A percentile compares a stretch with the other conserved stretches of the same genome.
Conservation (phyloP, 2,329 filamentous ascomycete genomes). For the Sporothrix humicola region DNA sequence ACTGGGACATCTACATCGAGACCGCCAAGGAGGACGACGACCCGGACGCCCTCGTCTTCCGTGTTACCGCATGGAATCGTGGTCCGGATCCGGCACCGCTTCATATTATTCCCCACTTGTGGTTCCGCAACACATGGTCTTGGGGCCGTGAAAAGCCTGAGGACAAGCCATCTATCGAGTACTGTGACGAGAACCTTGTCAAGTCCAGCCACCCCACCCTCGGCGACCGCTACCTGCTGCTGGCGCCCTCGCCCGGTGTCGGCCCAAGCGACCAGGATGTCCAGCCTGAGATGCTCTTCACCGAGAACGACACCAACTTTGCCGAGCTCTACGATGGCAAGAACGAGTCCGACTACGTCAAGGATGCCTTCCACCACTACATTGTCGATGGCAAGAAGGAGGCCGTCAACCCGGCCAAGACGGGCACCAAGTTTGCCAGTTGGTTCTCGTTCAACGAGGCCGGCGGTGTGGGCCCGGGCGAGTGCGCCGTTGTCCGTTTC, state of each 20-base stretch:
- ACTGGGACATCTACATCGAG: conserved; percentile 98
- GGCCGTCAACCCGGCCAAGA: conserved; percentile 78
- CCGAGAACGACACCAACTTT: conserved; percentile 93
- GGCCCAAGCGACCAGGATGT: conserved; percentile 81
- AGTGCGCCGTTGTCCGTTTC: conserved; percentile 95
- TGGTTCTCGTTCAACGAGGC: conserved; percentile 93
- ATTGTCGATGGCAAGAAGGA: conserved; percentile 82
- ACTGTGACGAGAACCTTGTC: conserved; percentile 68
- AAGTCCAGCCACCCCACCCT: conserved; percentile 80
- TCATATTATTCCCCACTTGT: conserved; percentile 92
- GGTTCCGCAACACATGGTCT: conserved; percentile 97
- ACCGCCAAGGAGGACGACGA: conserved; percentile 93
- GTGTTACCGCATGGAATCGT: conserved; percentile 94
- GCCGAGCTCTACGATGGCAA: conserved; percentile 75
- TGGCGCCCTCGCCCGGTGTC: conserved; percentile 88
- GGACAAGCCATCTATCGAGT: conserved; percentile 79
- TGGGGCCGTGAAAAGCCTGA: conserved; percentile 81
- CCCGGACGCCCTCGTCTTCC: conserved; percentile 88
- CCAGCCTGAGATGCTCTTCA: conserved; percentile 84
- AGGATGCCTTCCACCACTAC: conserved; percentile 90
- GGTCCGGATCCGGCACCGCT: conserved; percentile 88
- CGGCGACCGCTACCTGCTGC: conserved; percentile 80
- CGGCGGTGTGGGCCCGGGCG: conserved; percentile 83
- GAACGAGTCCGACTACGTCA: conserved; percentile 85
- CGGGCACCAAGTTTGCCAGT: conserved; percentile 86